A percentile compares a stretch with the other conserved stretches of the same genome.
Conservation (phyloP, 306 rosid species). For the Notholithocarpus densiflorus region DNA sequence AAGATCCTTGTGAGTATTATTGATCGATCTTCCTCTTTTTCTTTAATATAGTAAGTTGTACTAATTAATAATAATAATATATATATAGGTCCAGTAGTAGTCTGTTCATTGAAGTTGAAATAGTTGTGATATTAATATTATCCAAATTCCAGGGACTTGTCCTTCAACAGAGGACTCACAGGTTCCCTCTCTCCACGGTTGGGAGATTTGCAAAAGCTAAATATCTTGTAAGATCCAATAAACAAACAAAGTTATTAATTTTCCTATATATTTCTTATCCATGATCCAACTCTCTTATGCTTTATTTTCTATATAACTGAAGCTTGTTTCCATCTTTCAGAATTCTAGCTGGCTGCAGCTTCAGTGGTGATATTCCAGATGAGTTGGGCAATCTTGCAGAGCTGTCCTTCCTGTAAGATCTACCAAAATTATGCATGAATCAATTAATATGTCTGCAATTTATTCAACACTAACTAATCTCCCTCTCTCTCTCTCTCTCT, state of each 20-base stretch:
- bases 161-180: conserved; percentile 53
- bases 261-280: neutral
- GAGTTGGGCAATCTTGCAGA: conserved; percentile 71
- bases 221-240: conserved; percentile 63
- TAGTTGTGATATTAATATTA: neutral
- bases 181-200: conserved; percentile 50
- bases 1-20: conserved; percentile 62
- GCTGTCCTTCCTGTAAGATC: conserved; percentile 78
- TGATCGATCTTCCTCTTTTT: neutral
- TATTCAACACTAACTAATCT: neutral
- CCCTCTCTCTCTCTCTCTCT: neutral
- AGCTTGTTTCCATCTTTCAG: conserved; percentile 39
- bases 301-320: neutral
- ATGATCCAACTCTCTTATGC: conserved; percentile 2
- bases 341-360: conserved; percentile 88
- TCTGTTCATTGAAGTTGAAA: conserved; percentile 1
- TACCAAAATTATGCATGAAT: neutral
- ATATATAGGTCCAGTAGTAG: neutral
- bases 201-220: conserved; percentile 55
- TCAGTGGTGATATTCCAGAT: conserved; percentile 77
- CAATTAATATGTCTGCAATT: conserved; percentile 5
- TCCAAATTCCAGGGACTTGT: conserved; percentile 63
- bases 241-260: conserved; percentile 3
- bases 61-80: too few species aligned
- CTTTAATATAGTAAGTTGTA: neutral